Conservation (phyloP, 495 filamentous ascomycete species). For the Penicilliopsis zonata region DNA sequence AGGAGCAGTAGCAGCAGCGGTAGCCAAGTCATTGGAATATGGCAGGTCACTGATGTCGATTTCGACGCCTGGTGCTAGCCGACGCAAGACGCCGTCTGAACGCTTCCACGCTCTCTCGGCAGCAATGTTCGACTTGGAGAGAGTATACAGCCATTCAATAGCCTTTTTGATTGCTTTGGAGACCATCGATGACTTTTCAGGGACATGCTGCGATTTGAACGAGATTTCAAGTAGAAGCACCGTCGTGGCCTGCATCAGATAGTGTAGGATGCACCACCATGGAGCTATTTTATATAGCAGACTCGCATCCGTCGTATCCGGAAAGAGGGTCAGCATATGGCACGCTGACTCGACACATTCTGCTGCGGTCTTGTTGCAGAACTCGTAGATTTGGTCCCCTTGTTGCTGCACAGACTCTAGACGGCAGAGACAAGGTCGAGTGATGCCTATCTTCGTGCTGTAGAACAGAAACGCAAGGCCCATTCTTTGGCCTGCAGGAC, state of each 20-base stretch:
- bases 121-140: conserved; percentile 32
- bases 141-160: conserved; percentile 37
- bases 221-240: conserved; percentile 48
- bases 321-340: conserved; percentile 41
- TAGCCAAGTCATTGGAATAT: conserved; percentile 11
- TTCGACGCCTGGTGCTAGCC: conserved; percentile 25
- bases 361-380: conserved; percentile 38
- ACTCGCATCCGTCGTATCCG: conserved; percentile 23
- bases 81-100: conserved; percentile 34
- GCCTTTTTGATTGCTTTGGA: conserved; percentile 42
- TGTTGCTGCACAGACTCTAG: conserved; percentile 26
- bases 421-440: conserved; percentile 48
- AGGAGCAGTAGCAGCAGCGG: conserved; percentile 2
- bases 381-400: conserved; percentile 26
- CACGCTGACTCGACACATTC: conserved; percentile 48
- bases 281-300: conserved; percentile 38
- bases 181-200: conserved; percentile 36
- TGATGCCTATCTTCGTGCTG: conserved; percentile 46
- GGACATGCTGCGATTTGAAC: conserved; percentile 41
- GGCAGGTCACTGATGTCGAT: conserved; percentile 17
- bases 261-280: conserved; percentile 56
- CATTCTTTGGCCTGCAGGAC: conserved; percentile 24
- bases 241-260: conserved; percentile 47
- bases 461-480: conserved; percentile 43
- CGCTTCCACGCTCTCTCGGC: conserved; percentile 40